A percentile compares a stretch with the other conserved stretches of the same genome.
Evolutionary conservation across 495 filamentous ascomycete species (phyloP).

Genomic region (Elaphomyces granulatus): DNA sequence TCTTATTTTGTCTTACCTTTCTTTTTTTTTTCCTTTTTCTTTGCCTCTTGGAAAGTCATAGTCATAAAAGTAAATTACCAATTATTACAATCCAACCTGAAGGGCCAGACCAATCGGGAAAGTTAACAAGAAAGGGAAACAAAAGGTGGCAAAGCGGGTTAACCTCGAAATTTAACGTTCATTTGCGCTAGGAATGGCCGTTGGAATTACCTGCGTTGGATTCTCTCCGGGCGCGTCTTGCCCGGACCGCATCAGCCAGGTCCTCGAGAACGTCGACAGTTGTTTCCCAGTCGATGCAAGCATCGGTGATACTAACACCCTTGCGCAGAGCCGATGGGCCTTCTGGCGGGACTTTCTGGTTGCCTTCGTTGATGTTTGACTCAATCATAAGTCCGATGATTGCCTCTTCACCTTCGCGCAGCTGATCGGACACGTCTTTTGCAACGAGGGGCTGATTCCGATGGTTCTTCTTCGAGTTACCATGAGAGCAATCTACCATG

Average conservation of each 20-base stretch:
- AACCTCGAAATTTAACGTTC: constrained; percentile 11
- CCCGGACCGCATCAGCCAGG: constrained; percentile 71
- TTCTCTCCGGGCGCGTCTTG: constrained; percentile 39
- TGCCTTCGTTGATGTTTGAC: constrained; percentile 90
- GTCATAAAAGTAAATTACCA: no score
- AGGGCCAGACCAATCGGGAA: constrained; percentile 2
- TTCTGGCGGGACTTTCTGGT: constrained; percentile 83
- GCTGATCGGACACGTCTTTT: constrained; percentile 63
- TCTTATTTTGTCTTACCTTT: constrained; percentile 8
- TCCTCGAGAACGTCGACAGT: constrained; percentile 78
- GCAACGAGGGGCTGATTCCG: constrained; percentile 89
- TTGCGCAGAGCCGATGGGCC: constrained; percentile 67
- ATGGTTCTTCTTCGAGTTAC: constrained; percentile 50
- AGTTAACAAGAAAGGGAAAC: constrained; percentile 3
- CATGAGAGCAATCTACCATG: constrained; percentile 98
- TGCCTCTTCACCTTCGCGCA: constrained; percentile 70
- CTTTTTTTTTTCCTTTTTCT: constrained; percentile 6
- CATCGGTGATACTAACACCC: constrained; percentile 94
- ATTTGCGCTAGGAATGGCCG: constrained; percentile 14
- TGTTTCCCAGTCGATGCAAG: constrained; percentile 87
- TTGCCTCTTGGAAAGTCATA: constrained; percentile 5
- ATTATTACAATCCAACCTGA: no score
- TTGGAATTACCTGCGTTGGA: constrained; percentile 21
- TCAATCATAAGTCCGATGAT: constrained; percentile 98
- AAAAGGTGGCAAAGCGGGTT: constrained; percentile 7